These are phyloP conservation scores for Globisporangium viniferum DNA, from an alignment of 352 stramenopile genomes.

Conservation along the genomic window DNA sequence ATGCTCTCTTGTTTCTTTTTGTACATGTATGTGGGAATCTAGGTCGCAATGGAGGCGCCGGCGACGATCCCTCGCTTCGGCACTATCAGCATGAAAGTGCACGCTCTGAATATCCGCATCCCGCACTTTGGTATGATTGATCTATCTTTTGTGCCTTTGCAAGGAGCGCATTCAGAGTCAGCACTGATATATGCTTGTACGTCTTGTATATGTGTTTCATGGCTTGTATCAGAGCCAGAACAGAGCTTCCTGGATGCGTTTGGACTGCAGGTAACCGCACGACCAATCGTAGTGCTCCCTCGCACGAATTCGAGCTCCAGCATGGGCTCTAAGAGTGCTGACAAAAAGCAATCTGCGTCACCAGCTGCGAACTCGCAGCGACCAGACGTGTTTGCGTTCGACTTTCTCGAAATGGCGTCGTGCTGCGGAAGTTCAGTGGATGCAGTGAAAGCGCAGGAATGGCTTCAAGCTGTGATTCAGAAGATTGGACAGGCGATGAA, in stretches of 20 bases:
- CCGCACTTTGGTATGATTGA: conserved; percentile 52
- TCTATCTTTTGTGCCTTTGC: background rate
- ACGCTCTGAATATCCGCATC: conserved; percentile 56
- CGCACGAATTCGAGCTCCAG: background rate
- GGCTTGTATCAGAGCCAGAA: conserved; percentile 41
- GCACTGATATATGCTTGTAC: background rate
- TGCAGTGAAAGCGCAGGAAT: conserved; percentile 49
- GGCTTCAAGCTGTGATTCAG: conserved; percentile 48
- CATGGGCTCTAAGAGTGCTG: conserved; percentile 9
- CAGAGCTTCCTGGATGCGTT: conserved; percentile 52
- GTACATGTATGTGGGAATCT: background rate
- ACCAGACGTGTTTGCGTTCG: conserved; percentile 37
- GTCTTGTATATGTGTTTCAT: background rate
- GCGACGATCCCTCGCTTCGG: conserved; percentile 71
- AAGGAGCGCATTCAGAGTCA: background rate
- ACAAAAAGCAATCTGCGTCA: background rate
- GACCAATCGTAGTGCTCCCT: background rate
- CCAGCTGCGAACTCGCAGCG: background rate
- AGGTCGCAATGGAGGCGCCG: conserved; percentile 74
- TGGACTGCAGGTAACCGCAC: conserved; percentile 23
- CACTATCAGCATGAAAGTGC: conserved; percentile 42
- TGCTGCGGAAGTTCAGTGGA: conserved; percentile 53
- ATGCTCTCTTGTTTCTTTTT: too few relatives aligned
- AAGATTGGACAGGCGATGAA: conserved; percentile 62
- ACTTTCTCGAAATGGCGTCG: conserved; percentile 65